Conservation (phyloP, 148 eudicot species). For the Persicaria tinctoria region DNA sequence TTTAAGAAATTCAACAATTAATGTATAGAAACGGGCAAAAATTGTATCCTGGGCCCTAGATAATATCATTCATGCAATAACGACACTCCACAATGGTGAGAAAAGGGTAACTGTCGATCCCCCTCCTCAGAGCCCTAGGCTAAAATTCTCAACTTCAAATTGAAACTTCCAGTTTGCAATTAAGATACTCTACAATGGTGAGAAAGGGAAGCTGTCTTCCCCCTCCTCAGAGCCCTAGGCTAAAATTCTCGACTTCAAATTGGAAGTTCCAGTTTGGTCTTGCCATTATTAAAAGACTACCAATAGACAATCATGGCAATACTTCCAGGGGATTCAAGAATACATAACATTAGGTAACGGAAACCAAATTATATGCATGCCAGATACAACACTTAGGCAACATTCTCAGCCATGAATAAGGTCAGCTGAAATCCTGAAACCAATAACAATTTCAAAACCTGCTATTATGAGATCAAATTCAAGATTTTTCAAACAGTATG, state of each 20-base stretch:
- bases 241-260: not conserved
- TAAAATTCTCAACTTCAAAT: not conserved
- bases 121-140: not conserved
- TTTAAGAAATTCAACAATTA: not conserved
- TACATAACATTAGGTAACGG: not conserved
- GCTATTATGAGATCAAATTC: not conserved
- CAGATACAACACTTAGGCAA: not conserved
- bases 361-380: no score
- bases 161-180: not conserved
- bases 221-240: not conserved
- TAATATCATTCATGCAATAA: not conserved
- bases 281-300: not conserved
- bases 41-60: not conserved
- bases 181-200: no score
- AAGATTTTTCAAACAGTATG: not conserved
- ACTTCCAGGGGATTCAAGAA: not conserved
- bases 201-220: not conserved
- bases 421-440: not conserved
- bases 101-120: not conserved
- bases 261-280: not conserved
- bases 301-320: no score
- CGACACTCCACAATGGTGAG: no score
- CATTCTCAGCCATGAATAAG: not conserved
- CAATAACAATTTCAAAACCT: not conserved
- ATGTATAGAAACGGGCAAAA: not conserved